phyloP scores from a whole-genome alignment of 768 basidiomycete species.

The Lyophyllum shimeji region DNA sequence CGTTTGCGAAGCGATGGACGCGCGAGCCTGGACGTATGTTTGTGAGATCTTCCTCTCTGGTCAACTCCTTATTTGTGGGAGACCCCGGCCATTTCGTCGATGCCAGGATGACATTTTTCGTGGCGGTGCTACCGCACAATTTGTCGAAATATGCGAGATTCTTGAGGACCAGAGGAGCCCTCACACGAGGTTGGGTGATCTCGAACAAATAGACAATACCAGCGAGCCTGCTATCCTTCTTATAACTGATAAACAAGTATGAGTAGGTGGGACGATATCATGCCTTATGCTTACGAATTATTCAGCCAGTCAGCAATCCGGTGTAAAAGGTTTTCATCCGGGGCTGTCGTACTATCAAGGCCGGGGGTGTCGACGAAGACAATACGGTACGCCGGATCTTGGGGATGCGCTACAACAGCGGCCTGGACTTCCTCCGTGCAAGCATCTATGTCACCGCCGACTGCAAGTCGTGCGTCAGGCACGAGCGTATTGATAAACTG shows the following conservation, averaged over 20 bases:
- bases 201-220: conserved; percentile 15
- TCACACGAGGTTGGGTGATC: conserved; percentile 12
- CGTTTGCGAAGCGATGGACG: conserved; percentile 12
- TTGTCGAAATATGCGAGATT: conserved; percentile 13
- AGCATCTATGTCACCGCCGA: conserved; percentile 11
- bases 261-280: neutral
- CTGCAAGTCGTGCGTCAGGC: neutral
- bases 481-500: conserved; percentile 13
- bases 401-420: conserved; percentile 7
- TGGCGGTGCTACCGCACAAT: conserved; percentile 9
- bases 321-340: conserved; percentile 10
- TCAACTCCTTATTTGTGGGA: conserved; percentile 3
- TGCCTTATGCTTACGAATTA: conserved; percentile 4
- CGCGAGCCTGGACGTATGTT: conserved; percentile 11
- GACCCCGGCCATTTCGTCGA: conserved; percentile 15
- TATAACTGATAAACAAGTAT: neutral
- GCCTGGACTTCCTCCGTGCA: conserved; percentile 6
- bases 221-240: conserved; percentile 11
- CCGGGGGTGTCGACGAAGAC: conserved; percentile 14
- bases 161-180: conserved; percentile 2
- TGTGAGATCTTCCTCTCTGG: conserved; percentile 5
- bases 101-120: conserved; percentile 12
- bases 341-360: conserved; percentile 10
- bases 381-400: conserved; percentile 8
- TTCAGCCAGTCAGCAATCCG: conserved; percentile 9